Conservation (phyloP, 2,329 filamentous ascomycete genomes). For the Fusarium tanahbumbuense region DNA sequence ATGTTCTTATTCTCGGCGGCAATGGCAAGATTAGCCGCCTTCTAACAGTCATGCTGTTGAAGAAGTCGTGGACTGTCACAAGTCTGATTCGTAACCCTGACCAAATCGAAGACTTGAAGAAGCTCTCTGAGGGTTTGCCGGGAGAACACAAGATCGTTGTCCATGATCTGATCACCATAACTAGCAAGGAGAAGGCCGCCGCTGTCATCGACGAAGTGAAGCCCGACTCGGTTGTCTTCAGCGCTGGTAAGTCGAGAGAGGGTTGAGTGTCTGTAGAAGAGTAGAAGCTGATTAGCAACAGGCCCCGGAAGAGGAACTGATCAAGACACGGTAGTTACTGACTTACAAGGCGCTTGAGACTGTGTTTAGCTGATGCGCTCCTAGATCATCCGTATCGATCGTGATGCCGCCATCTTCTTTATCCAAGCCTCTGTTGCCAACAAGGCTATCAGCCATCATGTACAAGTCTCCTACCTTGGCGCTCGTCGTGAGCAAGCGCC, state of each 20-base stretch:
- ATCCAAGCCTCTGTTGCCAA: conserved; percentile 40
- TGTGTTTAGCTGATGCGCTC: conserved; percentile 13
- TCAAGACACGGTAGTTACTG: conserved; percentile 51
- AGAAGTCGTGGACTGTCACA: conserved; percentile 76
- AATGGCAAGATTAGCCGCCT: conserved; percentile 79
- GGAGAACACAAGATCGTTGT: conserved; percentile 74
- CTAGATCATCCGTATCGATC: conserved; percentile 44
- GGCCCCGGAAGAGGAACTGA: conserved; percentile 51
- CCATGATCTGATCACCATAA: conserved; percentile 74
- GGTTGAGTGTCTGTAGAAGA: neutral
- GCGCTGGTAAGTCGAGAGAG: conserved; percentile 56
- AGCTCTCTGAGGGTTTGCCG: conserved; percentile 63
- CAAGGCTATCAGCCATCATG: conserved; percentile 62
- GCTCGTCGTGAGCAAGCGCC: conserved; percentile 59
- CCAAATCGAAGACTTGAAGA: conserved; percentile 70
- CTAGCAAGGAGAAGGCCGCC: conserved; percentile 64
- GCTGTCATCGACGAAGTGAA: conserved; percentile 67
- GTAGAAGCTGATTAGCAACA: conserved; percentile 24
- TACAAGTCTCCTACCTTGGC: conserved; percentile 69
- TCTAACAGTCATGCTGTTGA: conserved; percentile 76
- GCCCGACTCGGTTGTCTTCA: conserved; percentile 73
- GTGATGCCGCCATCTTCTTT: conserved; percentile 44
- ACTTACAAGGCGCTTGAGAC: neutral
- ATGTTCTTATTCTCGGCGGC: conserved; percentile 77
- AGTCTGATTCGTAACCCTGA: conserved; percentile 76